A percentile compares a stretch with the other conserved stretches of the same genome.
These are phyloP conservation scores for Leccinellum albellum DNA, from an alignment of 768 basidiomycete species.

Conservation along the genomic window DNA sequence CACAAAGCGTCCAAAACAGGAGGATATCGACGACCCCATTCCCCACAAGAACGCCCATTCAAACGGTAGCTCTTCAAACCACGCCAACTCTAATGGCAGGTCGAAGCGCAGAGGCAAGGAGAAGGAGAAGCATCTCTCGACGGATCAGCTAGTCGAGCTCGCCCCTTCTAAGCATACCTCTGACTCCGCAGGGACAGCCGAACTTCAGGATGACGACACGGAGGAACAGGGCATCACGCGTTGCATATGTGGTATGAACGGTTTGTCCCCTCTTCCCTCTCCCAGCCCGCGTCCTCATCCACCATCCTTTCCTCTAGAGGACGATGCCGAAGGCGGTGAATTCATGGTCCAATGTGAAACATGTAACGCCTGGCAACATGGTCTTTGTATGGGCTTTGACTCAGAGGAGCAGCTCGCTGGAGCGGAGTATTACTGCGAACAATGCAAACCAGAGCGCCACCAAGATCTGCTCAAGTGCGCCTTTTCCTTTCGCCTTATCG, in stretches of 20 bases:
- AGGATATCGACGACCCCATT: constrained; percentile 63
- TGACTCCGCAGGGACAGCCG: constrained; percentile 32
- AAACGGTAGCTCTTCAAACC: constrained; percentile 29
- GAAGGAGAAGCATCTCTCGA: constrained; percentile 48
- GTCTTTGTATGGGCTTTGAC: constrained; percentile 91
- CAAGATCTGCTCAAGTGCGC: constrained; percentile 76
- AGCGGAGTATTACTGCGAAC: constrained; percentile 90
- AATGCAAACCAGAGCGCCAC: constrained; percentile 86
- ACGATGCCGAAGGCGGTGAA: constrained; percentile 80
- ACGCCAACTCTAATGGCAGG: constrained; percentile 36
- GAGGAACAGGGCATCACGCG: constrained; percentile 64
- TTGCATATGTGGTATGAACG: constrained; percentile 81
- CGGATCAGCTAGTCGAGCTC: constrained; percentile 30
- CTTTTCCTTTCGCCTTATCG: constrained; percentile 14
- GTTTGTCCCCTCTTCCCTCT: constrained; percentile 39
- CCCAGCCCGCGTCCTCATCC: constrained; percentile 22
- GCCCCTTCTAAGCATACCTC: constrained; percentile 28
- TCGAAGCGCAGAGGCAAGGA: constrained; percentile 65
- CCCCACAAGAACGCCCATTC: constrained; percentile 41
- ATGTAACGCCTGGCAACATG: constrained; percentile 98
- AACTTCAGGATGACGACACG: constrained; percentile 41
- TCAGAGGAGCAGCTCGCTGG: constrained; percentile 70
- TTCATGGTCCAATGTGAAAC: constrained; percentile 98
- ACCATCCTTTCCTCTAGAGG: constrained; percentile 44
- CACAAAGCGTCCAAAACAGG: constrained; percentile 67